phyloP scores from a whole-genome alignment of 2,329 filamentous ascomycete genomes.

The Neofusicoccum sp. region DNA sequence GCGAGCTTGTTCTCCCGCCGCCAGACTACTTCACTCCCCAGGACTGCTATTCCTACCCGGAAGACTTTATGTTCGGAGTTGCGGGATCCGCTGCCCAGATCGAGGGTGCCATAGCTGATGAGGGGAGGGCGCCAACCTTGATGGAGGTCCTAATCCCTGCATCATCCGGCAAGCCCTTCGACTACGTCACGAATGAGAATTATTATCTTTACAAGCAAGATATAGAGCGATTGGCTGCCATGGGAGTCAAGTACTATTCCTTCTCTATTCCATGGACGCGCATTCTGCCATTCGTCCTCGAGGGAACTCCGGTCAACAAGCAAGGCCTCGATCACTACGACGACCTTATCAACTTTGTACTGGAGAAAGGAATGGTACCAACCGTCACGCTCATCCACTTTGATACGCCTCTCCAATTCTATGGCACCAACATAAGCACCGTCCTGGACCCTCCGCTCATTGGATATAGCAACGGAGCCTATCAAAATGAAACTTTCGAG shows the following conservation, averaged over 20 bases:
- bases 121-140: constrained; percentile 43
- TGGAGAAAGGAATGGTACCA: constrained; percentile 48
- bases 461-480: not conserved
- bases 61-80: constrained; percentile 48
- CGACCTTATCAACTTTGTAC: constrained; percentile 48
- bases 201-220: constrained; percentile 57
- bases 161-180: constrained; percentile 31
- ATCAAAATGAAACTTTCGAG: constrained; percentile 47
- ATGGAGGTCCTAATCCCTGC: constrained; percentile 38
- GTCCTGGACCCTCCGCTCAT: constrained; percentile 43
- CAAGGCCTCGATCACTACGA: constrained; percentile 52
- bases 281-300: constrained; percentile 52
- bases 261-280: constrained; percentile 55
- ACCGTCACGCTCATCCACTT: constrained; percentile 49
- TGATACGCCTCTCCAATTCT: constrained; percentile 48
- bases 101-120: constrained; percentile 46
- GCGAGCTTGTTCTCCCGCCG: constrained; percentile 38
- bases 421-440: constrained; percentile 43
- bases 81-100: constrained; percentile 48
- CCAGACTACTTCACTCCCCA: constrained; percentile 35
- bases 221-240: constrained; percentile 37
- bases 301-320: constrained; percentile 51
- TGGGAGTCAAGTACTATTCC: constrained; percentile 40
- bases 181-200: constrained; percentile 37
- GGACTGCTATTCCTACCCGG: constrained; percentile 29